Conservation (phyloP, 768 basidiomycete species). For the Chiua virens region DNA sequence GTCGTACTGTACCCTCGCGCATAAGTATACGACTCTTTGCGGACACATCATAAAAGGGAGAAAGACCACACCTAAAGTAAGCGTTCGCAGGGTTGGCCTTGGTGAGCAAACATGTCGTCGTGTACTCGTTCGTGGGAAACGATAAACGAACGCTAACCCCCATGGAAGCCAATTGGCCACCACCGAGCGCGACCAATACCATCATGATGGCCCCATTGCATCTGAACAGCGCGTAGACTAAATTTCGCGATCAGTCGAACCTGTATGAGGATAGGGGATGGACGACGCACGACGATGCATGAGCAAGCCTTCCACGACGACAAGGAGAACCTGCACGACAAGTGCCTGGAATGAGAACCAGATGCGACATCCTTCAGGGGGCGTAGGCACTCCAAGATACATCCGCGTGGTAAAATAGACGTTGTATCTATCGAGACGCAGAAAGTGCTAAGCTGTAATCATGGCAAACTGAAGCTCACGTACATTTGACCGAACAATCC, state of each 20-base stretch:
- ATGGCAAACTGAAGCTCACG: background rate
- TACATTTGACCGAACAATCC: constrained; percentile 22
- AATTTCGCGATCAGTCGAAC: background rate
- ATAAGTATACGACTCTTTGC: background rate
- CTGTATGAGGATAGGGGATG: background rate
- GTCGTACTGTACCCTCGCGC: constrained; percentile 7
- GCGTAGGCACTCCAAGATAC: constrained; percentile 5
- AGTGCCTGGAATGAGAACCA: constrained; percentile 21
- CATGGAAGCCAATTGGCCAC: constrained; percentile 19
- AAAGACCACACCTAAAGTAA: constrained; percentile 17
- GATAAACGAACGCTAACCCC: constrained; percentile 8
- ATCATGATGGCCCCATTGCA: constrained; percentile 2
- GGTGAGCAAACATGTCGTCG: constrained; percentile 14
- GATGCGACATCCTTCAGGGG: constrained; percentile 5
- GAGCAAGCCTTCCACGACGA: constrained; percentile 8
- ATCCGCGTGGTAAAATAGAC: constrained; percentile 20
- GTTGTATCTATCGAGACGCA: constrained; percentile 17
- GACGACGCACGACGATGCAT: constrained; percentile 18
- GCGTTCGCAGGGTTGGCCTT: constrained; percentile 7
- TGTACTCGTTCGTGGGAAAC: constrained; percentile 3
- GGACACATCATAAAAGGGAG: background rate
- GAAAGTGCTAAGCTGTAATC: background rate
- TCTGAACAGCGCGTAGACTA: constrained; percentile 22
- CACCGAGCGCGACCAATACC: constrained; percentile 3
- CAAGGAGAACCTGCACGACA: constrained; percentile 12